These are phyloP conservation scores for Ambrosiella cleistominuta DNA, from an alignment of 2,329 filamentous ascomycete species.

Conservation along the genomic window DNA sequence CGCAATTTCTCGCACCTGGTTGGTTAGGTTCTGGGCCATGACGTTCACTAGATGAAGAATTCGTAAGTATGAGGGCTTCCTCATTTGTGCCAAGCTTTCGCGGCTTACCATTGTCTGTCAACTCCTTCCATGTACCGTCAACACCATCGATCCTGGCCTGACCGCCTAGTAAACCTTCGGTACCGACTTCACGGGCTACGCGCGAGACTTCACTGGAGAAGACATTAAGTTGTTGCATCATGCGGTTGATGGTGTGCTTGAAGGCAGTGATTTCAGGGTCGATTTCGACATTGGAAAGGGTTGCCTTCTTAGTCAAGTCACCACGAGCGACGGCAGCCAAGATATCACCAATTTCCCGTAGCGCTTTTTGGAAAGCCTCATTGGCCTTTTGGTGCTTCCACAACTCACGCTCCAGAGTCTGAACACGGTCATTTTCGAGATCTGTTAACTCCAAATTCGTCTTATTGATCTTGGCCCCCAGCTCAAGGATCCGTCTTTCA, in stretches of 20 bases:
- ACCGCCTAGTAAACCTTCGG: conserved; percentile 81
- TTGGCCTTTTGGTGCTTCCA: conserved; percentile 97
- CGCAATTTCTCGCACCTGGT: conserved; percentile 73
- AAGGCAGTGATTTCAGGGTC: conserved; percentile 96
- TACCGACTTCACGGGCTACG: conserved; percentile 87
- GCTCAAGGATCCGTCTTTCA: too few species aligned
- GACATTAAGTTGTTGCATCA: conserved; percentile 96
- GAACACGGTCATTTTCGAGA: conserved; percentile 73
- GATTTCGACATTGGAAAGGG: conserved; percentile 91
- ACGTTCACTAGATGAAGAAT: conserved; percentile 40
- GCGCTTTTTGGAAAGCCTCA: conserved; percentile 91
- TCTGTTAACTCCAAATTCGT: conserved; percentile 36
- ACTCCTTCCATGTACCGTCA: conserved; percentile 92
- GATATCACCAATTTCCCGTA: conserved; percentile 92
- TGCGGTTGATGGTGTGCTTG: conserved; percentile 95
- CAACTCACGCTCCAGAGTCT: conserved; percentile 71
- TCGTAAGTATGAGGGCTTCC: neutral
- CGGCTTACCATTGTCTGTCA: conserved; percentile 63
- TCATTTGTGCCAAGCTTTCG: neutral
- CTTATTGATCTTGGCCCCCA: neutral
- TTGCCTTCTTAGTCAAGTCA: conserved; percentile 90
- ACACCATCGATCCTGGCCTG: conserved; percentile 89
- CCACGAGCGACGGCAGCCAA: conserved; percentile 90
- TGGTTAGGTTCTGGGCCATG: conserved; percentile 67
- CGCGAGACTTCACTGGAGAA: conserved; percentile 94